Base-by-base conservation (phyloP, 768 basidiomycete genomes). In the Leccinum rimulosum region DNA sequence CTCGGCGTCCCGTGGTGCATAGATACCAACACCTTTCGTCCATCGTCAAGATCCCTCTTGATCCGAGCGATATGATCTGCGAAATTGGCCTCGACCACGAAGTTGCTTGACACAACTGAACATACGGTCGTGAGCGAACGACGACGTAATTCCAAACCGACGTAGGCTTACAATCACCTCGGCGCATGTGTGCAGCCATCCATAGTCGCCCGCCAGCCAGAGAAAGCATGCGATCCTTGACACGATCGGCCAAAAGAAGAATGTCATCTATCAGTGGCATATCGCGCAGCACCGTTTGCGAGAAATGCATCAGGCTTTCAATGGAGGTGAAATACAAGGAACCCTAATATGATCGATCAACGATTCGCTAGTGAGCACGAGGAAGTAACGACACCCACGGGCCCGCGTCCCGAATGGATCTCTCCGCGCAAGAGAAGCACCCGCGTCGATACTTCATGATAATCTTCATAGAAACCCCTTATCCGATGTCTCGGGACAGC, bases 361-460 rank as follows among this genome's bases (percentile, higher is more conserved):
- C 43, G 28, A 50, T 28, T 9, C 33, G 15, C 28, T 1, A 22
- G 22, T 10, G 15, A 36, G 6, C 22, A 31, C n/a, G 17, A 33
- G 54, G n/a, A 22, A n/a, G 51, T 33, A 28, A 15, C 15, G 5
- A 54, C 15, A 58, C 65, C 52, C 57, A 76, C 77, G 4, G 79
- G 78, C 60, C 77, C 79, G 38, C 79, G 75, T 27, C 52, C 33
- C 2, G 50, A 11, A 53, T 79, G 79, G 6, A 72, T 52, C 56
- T 79, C 76, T 19, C 79, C 79, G 12, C 70, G 73, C 54, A 81
- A 64, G 0, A 77, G 43, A 8, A 80, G 67, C 35, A 81, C 76
- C 8, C 76, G 74, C 1, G 70, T 66, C 3, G 69, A 62, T 54
- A 74, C 54, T 15, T 59, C 25, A 50, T 60, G 54, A 49, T 71